Conservation (phyloP, 148 eudicot species). For the Fagopyrum homotropicum region DNA sequence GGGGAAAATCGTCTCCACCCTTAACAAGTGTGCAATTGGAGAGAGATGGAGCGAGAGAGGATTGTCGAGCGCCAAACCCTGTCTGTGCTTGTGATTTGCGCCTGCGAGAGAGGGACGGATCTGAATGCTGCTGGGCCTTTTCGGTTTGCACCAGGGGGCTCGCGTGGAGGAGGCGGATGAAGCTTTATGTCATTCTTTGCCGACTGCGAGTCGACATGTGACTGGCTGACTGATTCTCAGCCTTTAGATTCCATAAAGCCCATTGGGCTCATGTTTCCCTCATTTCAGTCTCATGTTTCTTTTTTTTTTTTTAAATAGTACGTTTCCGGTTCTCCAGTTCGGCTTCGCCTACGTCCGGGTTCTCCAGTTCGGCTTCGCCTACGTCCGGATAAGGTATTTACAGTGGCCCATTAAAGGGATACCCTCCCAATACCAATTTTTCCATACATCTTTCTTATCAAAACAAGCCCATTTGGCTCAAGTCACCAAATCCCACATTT, state of each 20-base stretch:
- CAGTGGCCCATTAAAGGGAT: no score
- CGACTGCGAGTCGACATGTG: neutral
- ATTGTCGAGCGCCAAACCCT: neutral
- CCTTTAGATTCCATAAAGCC: neutral
- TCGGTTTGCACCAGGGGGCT: neutral
- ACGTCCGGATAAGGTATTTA: no score
- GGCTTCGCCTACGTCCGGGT: no score
- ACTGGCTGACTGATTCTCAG: neutral
- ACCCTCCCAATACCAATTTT: neutral
- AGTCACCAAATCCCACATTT: no score
- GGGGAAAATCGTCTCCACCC: neutral
- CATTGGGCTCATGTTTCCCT: neutral
- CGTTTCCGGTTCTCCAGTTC: neutral
- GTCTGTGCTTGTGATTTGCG: neutral
- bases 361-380: no score
- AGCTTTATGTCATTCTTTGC: slow-evolving; percentile 1
- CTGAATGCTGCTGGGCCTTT: neutral
- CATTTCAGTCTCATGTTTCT: no score
- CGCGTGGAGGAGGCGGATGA: neutral
- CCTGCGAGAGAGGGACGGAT: neutral
- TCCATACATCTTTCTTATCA: neutral
- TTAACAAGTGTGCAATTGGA: neutral
- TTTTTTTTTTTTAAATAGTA: neutral
- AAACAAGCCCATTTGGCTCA: no score
- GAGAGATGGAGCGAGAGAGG: neutral